Conservation (phyloP, 176 grass and related monocot genomes). For the Carex kokanica region DNA sequence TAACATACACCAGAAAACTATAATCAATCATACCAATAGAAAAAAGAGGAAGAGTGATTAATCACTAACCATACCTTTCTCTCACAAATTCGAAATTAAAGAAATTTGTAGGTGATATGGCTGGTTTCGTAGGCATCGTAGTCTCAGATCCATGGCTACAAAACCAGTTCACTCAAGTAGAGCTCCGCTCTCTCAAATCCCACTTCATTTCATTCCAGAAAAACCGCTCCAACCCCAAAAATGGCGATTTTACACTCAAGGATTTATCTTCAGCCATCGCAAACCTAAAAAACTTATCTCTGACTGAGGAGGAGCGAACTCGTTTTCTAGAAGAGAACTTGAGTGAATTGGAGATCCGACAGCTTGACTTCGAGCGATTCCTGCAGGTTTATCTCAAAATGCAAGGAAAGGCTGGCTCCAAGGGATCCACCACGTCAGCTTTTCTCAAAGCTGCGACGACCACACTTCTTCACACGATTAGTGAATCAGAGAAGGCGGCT, state of each 20-base stretch:
- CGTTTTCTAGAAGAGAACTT: slow-evolving; percentile 54
- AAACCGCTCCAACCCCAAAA: slow-evolving; percentile 3
- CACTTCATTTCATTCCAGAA: slow-evolving; percentile 22
- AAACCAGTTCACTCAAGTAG: slow-evolving; percentile 76
- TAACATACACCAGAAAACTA: background rate
- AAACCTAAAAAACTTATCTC: slow-evolving; percentile 7
- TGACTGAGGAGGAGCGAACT: slow-evolving; percentile 54
- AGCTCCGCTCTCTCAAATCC: slow-evolving; percentile 61
- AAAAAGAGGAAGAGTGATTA: background rate
- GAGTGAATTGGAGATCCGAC: slow-evolving; percentile 34
- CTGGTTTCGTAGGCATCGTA: slow-evolving; percentile 31
- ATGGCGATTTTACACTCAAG: slow-evolving; percentile 40
- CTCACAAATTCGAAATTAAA: slow-evolving; percentile 4
- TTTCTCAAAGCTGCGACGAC: slow-evolving; percentile 86
- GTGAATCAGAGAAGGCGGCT: slow-evolving; percentile 86
- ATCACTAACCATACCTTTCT: background rate
- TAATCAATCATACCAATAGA: background rate
- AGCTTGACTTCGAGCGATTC: slow-evolving; percentile 76
- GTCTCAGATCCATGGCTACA: slow-evolving; percentile 78
- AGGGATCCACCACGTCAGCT: slow-evolving; percentile 37
- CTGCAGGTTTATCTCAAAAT: slow-evolving; percentile 74
- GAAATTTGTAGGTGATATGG: background rate
- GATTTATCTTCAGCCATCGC: slow-evolving; percentile 62
- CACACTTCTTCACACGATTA: slow-evolving; percentile 95
- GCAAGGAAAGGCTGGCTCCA: slow-evolving; percentile 45